Evolutionary conservation across 2,329 filamentous ascomycete species (phyloP), one percentile per base, ranked within the genome.

Genomic region (Plectosphaerella plurivora): DNA sequence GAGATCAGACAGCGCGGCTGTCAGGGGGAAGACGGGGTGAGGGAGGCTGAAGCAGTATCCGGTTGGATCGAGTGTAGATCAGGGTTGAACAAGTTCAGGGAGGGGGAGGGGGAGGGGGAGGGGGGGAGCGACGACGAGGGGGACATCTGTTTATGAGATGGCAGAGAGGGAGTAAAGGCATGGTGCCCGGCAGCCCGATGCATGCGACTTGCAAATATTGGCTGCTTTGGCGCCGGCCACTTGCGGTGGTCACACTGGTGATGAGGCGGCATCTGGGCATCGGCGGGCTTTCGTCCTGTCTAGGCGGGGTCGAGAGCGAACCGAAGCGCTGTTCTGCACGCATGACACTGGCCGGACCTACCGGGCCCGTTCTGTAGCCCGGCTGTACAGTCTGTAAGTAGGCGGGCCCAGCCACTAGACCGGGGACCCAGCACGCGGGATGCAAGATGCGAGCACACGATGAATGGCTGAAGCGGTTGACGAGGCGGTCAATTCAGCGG

Each of bases 1-100:
- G 59, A 65, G 68, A 70, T 70, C 67, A 70, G 63, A 69, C 68
- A 63, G 48, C 25, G 20, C 14, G 35, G 36, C 37, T 44, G 57
- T 44, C 41, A 44, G 41, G 41, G 37, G 18, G n/a, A 14, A 41
- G 37, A 15, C 15, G n/a, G 51, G 63, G 60, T 66, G 65, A 64
- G 60, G 62, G 61, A 56, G 59, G 60, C 61, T 63, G 64, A 67
- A 70, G 61, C 62, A 59, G 61, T 59, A 35, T 10, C 48, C 53
- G 53, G 50, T 33, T 33, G 28, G 28, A 33, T 33, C 28, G 28
- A 9, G 8, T 9, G 28, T 33, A 33, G 28, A 33, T 33, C 28
- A 33, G 28, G 28, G 28, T 33, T 33, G 28, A 12, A 33, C 8
- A n/a, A 41, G 15, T 44, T 16, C 16, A 44, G 41, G 22, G 18